A percentile compares a stretch with the other conserved stretches of the same genome.
These are phyloP conservation scores for Gracilaria vermiculophylla DNA, from an alignment of 23 red algal genomes.

Conservation along the genomic window DNA sequence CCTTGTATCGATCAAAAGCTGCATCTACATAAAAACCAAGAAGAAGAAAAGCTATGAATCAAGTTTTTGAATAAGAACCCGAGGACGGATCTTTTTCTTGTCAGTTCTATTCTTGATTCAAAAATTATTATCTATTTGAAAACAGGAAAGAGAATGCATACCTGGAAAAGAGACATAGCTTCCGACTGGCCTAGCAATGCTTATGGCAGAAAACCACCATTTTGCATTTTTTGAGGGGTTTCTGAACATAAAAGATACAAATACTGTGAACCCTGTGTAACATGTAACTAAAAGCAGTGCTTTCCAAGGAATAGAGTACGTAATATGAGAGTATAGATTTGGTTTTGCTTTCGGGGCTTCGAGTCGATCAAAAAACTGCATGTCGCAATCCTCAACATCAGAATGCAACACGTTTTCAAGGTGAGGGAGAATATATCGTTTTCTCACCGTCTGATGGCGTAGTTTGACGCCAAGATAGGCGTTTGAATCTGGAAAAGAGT, in stretches of 20 bases:
- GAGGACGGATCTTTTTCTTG: neutral
- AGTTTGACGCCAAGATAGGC: neutral
- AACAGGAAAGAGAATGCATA: neutral
- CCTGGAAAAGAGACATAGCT: conserved; percentile 25
- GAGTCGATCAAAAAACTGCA: neutral
- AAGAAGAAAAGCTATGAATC: conserved; percentile 26
- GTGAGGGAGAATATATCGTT: conserved; percentile 12
- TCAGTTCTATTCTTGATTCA: neutral
- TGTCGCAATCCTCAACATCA: too few relatives aligned
- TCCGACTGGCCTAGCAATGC: neutral
- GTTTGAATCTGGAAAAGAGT: neutral
- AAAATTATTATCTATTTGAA: neutral
- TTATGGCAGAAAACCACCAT: conserved; percentile 24
- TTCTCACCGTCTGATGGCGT: neutral
- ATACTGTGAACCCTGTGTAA: neutral
- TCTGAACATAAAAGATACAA: conserved; percentile 1
- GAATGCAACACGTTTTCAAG: neutral
- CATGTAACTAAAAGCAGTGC: neutral
- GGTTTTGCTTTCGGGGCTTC: neutral
- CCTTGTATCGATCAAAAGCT: conserved; percentile 1
- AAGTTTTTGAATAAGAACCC: too few relatives aligned
- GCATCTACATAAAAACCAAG: conserved; percentile 33
- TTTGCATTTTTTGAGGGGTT: neutral
- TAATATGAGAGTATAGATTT: conserved; percentile 1
- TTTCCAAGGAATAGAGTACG: conserved; percentile 8